Conservation (phyloP, 805 yeast species). For the Wickerhamomyces strasburgensis region DNA sequence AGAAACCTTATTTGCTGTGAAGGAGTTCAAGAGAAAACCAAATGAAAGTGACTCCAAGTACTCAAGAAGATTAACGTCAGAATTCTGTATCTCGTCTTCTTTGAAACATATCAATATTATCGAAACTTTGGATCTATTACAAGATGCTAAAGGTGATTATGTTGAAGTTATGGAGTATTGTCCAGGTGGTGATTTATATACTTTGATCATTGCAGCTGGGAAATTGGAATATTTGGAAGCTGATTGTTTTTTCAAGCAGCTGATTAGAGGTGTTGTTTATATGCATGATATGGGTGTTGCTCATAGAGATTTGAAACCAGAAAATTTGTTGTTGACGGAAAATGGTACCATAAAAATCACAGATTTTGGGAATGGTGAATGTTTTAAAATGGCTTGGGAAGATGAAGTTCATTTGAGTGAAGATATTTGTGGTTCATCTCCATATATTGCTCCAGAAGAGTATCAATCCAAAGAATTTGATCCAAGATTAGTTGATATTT, state of each 20-base stretch:
- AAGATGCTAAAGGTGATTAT: constrained; percentile 78
- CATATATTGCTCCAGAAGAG: constrained; percentile 91
- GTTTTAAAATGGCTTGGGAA: constrained; percentile 85
- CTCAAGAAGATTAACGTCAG: constrained; percentile 69
- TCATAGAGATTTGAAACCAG: constrained; percentile 88
- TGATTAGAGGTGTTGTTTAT: constrained; percentile 76
- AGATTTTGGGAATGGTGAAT: constrained; percentile 84
- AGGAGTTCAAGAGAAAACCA: constrained; percentile 66
- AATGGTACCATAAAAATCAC: constrained; percentile 75
- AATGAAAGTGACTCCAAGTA: constrained; percentile 63
- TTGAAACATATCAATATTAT: constrained; percentile 76
- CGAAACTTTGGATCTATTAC: constrained; percentile 66
- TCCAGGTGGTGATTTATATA: constrained; percentile 75
- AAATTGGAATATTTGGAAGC: constrained; percentile 78
- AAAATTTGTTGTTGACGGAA: constrained; percentile 69
- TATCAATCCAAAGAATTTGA: constrained; percentile 63
- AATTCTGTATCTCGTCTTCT: constrained; percentile 77
- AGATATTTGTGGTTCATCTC: constrained; percentile 82
- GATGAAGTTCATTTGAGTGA: constrained; percentile 59
- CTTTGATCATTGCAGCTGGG: constrained; percentile 70
- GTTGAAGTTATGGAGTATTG: constrained; percentile 86
- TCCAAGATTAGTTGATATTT: constrained; percentile 76
- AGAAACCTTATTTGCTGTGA: constrained; percentile 74
- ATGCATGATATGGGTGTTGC: constrained; percentile 90
- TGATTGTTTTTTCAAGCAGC: constrained; percentile 84